Evolutionary conservation across 176 grass and related monocot genomes (phyloP).

Genomic region (Carex myosuroides): DNA sequence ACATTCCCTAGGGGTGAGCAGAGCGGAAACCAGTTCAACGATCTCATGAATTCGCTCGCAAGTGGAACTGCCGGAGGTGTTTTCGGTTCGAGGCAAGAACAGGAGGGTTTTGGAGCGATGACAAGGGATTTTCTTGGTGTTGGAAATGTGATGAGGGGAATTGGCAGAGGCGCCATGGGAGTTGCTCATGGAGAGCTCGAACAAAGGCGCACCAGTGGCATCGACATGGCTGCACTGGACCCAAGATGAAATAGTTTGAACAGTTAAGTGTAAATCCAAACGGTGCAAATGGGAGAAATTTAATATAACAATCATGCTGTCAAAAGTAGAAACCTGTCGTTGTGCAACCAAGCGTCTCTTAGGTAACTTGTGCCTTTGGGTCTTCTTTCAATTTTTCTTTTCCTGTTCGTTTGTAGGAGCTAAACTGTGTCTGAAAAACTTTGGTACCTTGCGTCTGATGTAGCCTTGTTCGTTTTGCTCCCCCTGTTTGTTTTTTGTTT

Average conservation of each 20-base stretch:
- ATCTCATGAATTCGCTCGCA: slow-evolving; percentile 68
- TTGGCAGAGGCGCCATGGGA: slow-evolving; percentile 32
- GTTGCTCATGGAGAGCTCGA: slow-evolving; percentile 23
- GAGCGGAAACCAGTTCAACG: slow-evolving; percentile 56
- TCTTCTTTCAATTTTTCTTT: neutral
- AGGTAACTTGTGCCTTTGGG: neutral
- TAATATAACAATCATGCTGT: neutral
- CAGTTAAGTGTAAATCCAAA: neutral
- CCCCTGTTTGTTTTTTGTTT: slow-evolving; percentile 27
- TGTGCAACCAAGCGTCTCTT: neutral
- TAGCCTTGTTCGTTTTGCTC: slow-evolving; percentile 31
- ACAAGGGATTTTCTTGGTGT: slow-evolving; percentile 97
- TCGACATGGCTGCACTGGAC: slow-evolving; percentile 59
- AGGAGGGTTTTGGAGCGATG: slow-evolving; percentile 15
- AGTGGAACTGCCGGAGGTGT: slow-evolving; percentile 18
- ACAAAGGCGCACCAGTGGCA: slow-evolving; percentile 12
- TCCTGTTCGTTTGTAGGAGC: slow-evolving; percentile 1
- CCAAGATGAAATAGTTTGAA: slow-evolving; percentile 55
- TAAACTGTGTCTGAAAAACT: slow-evolving; percentile 11
- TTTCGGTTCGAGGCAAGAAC: slow-evolving; percentile 24
- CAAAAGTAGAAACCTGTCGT: neutral
- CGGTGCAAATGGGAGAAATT: neutral
- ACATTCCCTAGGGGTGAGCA: slow-evolving; percentile 10
- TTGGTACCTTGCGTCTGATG: slow-evolving; percentile 21
- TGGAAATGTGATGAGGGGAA: slow-evolving; percentile 43